Base-by-base conservation (phyloP, 2,329 filamentous ascomycete species). In the Xylariaceae sp. region DNA sequence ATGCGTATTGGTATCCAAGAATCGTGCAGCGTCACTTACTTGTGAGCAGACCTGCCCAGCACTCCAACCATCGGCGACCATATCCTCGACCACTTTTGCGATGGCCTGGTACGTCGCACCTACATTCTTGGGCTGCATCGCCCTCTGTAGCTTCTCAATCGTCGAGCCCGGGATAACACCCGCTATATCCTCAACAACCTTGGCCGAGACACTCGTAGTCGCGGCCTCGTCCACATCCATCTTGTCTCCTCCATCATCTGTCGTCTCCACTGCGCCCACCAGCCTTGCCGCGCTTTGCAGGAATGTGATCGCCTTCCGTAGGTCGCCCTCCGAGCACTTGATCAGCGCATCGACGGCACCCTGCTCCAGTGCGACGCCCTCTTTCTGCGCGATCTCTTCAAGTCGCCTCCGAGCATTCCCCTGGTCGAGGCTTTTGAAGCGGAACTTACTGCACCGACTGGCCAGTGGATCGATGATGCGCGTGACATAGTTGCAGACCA, bases 401-500 rank as follows among this genome's bases (percentile, higher is more conserved):
- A 99, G 68, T 41, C 94, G 74, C 57, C 76, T 79, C 54, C 81
- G 83, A 7, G 93, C 89, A 59, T 94, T 94, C 7, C 79, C 80
- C 56, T 90, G 85, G 62, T 96, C 91, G 49, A 98, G 70, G 50
- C 87, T 88, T 79, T 98, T 98, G 78, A 98, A 99, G 24, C 93
- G 78, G 63, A 98, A 98, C 67, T 98, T 98, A 66, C 83, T 89
- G 70, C 93, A 99, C 55, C 93, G 79, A 63, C 83, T 89, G 1
- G 93, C 93, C 17, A 99, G 71, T 6, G 93, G 94, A 61, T 98
- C 93, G 57, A 98, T 98, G 61, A 99, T 98, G 44, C 93, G 77
- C 3, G 93, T 97, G 34, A 98, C 93, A 58, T 98, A 98, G 68
- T 99, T 99, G 69, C 94, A 98, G 44, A 97, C 91, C 32, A 99